These are phyloP conservation scores for Phanerochaete sordida DNA, from an alignment of 768 basidiomycete species.

Conservation along the genomic window DNA sequence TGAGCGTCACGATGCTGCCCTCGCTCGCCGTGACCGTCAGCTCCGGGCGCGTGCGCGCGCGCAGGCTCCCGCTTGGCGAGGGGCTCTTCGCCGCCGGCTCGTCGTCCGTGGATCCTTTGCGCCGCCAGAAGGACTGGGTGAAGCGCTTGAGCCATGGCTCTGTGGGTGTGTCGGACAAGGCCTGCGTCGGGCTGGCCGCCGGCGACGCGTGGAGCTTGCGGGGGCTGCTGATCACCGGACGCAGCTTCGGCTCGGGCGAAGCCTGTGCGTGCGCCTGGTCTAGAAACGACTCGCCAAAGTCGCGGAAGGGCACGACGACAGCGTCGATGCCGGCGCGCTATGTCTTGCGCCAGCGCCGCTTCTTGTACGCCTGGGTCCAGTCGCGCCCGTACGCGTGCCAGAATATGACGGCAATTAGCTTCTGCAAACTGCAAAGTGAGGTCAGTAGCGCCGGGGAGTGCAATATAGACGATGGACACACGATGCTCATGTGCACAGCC, in stretches of 20 bases:
- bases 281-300: conserved; percentile 10
- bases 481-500: too few species aligned
- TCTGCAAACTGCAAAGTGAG: too few species aligned
- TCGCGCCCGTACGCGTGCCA: conserved; percentile 66
- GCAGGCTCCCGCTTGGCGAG: conserved; percentile 1
- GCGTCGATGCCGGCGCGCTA: conserved; percentile 48
- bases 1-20: conserved; percentile 25
- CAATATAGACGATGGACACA: too few species aligned
- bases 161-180: conserved; percentile 37
- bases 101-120: conserved; percentile 10
- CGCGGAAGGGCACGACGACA: conserved; percentile 28
- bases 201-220: conserved; percentile 41
- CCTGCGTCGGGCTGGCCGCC: too few species aligned
- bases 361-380: conserved; percentile 43
- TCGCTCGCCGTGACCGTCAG: conserved; percentile 26
- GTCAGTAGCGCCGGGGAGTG: too few species aligned
- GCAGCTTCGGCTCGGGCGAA: not conserved
- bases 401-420: conserved; percentile 59
- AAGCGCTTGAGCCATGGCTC: conserved; percentile 22
- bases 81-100: conserved; percentile 9
- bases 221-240: conserved; percentile 18
- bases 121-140: conserved; percentile 12
- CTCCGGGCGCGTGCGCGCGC: conserved; percentile 6
- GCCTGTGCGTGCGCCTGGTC: conserved; percentile 1
- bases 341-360: conserved; percentile 47